These are phyloP conservation scores for Herpetomonas samuelpessoai DNA, from an alignment of 208 protist genomes.

Conservation along the genomic window DNA sequence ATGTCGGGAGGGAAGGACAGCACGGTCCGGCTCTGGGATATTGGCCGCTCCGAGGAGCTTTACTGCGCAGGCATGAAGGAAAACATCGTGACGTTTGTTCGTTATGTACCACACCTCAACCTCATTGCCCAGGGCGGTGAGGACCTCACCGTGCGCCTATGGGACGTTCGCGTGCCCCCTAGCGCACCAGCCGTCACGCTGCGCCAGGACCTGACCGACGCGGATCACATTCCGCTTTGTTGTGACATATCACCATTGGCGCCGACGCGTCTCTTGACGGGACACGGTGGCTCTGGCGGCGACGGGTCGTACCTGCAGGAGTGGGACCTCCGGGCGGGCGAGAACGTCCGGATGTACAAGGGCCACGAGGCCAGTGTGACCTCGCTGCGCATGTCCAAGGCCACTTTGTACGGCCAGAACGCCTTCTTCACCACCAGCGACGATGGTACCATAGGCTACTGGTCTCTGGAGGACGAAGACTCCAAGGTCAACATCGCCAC, in stretches of 20 bases:
- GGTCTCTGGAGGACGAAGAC: slow-evolving; percentile 30
- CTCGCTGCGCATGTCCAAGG: slow-evolving; percentile 23
- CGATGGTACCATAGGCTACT: slow-evolving; percentile 46
- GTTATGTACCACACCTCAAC: slow-evolving; percentile 47
- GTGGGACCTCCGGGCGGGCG: slow-evolving; percentile 68
- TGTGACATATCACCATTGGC: slow-evolving; percentile 30
- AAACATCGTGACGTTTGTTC: slow-evolving; percentile 73
- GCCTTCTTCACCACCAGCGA: slow-evolving; percentile 56
- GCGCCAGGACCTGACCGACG: slow-evolving; percentile 37
- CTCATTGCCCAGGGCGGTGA: slow-evolving; percentile 72
- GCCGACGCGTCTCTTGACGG: slow-evolving; percentile 48
- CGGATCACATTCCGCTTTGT: slow-evolving; percentile 70
- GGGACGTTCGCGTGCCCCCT: slow-evolving; percentile 55
- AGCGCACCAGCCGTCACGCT: slow-evolving; percentile 33
- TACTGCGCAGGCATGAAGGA: slow-evolving; percentile 66
- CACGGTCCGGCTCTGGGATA: slow-evolving; percentile 73
- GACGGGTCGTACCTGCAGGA: slow-evolving; percentile 53
- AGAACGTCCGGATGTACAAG: slow-evolving; percentile 39
- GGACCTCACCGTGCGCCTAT: slow-evolving; percentile 64
- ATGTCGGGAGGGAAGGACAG: slow-evolving; percentile 80
- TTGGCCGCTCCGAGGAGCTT: slow-evolving; percentile 44
- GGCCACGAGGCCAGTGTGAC: slow-evolving; percentile 50
- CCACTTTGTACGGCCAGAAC: slow-evolving; percentile 22
- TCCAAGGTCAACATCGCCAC: slow-evolving; percentile 26
- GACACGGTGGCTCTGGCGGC: slow-evolving; percentile 73